These are phyloP conservation scores for Podospora bellae-mahoneyi DNA, from an alignment of 495 filamentous ascomycete species.

Conservation along the genomic window DNA sequence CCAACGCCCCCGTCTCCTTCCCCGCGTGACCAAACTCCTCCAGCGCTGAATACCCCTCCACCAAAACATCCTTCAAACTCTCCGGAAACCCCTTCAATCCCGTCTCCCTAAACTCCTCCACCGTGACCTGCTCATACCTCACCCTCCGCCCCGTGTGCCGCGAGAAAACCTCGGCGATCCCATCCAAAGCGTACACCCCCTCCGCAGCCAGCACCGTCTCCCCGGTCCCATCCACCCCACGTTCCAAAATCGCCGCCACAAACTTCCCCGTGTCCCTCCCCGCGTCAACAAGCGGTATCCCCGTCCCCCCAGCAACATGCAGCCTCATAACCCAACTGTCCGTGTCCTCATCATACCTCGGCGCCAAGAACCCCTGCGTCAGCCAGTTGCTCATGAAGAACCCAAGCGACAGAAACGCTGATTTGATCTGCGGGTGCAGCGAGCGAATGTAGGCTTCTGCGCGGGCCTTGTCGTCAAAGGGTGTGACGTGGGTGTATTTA, in stretches of 20 bases:
- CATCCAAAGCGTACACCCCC: constrained; percentile 35
- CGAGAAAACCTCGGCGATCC: constrained; percentile 38
- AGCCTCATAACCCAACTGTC: neutral
- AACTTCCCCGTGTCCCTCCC: constrained; percentile 50
- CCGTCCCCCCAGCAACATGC: neutral
- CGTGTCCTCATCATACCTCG: neutral
- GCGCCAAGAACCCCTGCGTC: neutral
- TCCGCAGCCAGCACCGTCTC: constrained; percentile 43
- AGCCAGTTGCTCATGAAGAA: constrained; percentile 45
- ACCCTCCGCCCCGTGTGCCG: constrained; percentile 47
- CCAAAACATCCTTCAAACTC: constrained; percentile 29
- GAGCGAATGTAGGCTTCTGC: constrained; percentile 49
- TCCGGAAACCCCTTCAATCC: constrained; percentile 35
- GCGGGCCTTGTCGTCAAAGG: constrained; percentile 44
- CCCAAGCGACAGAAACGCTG: constrained; percentile 44
- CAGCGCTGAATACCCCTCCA: constrained; percentile 36
- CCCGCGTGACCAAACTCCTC: constrained; percentile 51
- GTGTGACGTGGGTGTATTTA: constrained; percentile 34
- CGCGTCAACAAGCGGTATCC: constrained; percentile 45
- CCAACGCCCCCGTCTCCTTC: constrained; percentile 35
- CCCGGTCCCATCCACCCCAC: constrained; percentile 19
- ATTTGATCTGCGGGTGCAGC: constrained; percentile 34
- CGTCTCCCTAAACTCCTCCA: constrained; percentile 38
- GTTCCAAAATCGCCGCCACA: constrained; percentile 50
- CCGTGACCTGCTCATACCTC: constrained; percentile 42